Percentiles rank a stretch among this genome's conserved stretches.
These are phyloP conservation scores for Solanum hybrid DNA, from an alignment of 305 asterid genomes.

Conservation along the genomic window DNA sequence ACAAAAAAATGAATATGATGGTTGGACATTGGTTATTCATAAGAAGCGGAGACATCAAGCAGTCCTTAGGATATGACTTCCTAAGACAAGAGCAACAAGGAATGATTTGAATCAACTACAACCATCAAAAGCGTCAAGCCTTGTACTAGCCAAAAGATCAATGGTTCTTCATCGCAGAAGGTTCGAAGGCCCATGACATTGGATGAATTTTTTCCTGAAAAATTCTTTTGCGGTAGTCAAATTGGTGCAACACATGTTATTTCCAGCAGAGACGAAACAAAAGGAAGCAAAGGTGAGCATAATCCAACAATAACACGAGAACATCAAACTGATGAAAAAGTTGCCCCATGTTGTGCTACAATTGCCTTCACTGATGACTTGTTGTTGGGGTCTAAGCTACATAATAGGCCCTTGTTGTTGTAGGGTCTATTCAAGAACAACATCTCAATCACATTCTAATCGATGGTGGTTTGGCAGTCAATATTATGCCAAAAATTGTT, in stretches of 20 bases:
- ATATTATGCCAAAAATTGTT: not conserved
- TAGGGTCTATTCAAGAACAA: not conserved
- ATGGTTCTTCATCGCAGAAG: not conserved
- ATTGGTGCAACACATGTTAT: not conserved
- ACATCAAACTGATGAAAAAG: not conserved
- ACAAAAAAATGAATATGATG: not conserved
- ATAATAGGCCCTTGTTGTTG: not conserved
- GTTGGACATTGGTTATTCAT: not conserved
- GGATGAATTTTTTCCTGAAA: not conserved
- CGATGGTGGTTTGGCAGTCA: not conserved
- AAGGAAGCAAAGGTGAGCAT: not conserved
- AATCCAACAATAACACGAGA: not conserved
- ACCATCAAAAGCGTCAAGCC: not conserved
- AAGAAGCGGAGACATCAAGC: not conserved
- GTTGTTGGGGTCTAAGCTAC: not conserved
- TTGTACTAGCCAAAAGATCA: not conserved
- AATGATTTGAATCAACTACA: not conserved
- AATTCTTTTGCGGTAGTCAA: not conserved
- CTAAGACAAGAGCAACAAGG: not conserved
- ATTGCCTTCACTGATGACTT: not conserved
- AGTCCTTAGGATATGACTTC: not conserved
- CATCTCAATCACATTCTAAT: not conserved
- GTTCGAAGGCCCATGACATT: not conserved
- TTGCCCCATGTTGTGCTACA: not conserved
- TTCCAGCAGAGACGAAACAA: not conserved